Conservation (phyloP, 139 green algal species). For the Ettlia oleoabundans region DNA sequence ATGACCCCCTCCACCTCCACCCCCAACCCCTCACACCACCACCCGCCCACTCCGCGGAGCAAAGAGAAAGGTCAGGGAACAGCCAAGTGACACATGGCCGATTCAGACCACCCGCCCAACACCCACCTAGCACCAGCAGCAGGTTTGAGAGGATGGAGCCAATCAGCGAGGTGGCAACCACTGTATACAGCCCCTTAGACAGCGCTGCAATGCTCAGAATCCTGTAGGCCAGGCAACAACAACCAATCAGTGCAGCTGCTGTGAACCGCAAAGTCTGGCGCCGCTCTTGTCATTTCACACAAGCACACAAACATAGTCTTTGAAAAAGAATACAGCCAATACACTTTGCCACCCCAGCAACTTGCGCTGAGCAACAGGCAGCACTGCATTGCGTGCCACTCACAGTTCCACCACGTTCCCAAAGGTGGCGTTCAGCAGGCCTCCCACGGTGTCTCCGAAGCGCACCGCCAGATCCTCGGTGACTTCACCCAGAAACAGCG, state of each 20-base stretch:
- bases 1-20: too few relatives aligned
- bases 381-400: too few relatives aligned
- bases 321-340: neutral
- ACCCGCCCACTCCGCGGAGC: too few relatives aligned
- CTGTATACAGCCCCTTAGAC: slow-evolving; percentile 73
- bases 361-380: too few relatives aligned
- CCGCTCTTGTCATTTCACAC: neutral
- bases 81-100: too few relatives aligned
- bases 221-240: neutral
- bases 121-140: slow-evolving; percentile 84
- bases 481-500: slow-evolving; percentile 87
- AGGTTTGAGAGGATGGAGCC: slow-evolving; percentile 92
- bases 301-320: neutral
- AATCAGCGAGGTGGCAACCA: slow-evolving; percentile 84
- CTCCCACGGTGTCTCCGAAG: slow-evolving; percentile 76
- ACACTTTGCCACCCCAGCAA: too few relatives aligned
- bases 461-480: slow-evolving; percentile 88
- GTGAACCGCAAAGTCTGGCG: neutral
- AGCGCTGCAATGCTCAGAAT: slow-evolving; percentile 89
- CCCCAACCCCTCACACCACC: too few relatives aligned
- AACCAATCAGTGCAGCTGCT: neutral
- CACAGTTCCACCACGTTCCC: slow-evolving; percentile 93
- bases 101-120: too few relatives aligned
- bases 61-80: neutral
- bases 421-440: slow-evolving; percentile 91